Percentiles rank a stretch among this genome's conserved stretches.
These are phyloP conservation scores for Misopates orontium DNA, from an alignment of 257 asterid genomes.

Conservation along the genomic window DNA sequence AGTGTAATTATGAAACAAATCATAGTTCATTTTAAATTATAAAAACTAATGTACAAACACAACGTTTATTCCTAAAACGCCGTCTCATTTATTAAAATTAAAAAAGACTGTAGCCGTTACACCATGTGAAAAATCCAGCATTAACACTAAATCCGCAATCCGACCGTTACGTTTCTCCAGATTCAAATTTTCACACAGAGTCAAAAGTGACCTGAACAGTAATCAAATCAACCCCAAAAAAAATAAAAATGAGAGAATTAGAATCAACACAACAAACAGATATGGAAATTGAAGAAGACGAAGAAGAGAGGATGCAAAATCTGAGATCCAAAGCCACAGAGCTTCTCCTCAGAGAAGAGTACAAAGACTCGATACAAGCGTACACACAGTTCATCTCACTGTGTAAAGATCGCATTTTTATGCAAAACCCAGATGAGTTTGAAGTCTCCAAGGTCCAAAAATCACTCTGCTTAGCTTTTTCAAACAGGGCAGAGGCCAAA, in stretches of 20 bases:
- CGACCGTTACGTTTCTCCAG: slow-evolving; percentile 44
- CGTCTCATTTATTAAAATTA: too few species aligned
- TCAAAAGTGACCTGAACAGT: neutral
- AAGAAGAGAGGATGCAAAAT: slow-evolving; percentile 48
- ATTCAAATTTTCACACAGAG: slow-evolving; percentile 28
- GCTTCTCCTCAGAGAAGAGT: slow-evolving; percentile 72
- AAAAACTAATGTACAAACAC: too few species aligned
- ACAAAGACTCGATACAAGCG: slow-evolving; percentile 46
- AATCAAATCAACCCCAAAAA: neutral
- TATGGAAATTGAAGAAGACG: slow-evolving; percentile 35
- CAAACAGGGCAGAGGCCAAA: slow-evolving; percentile 76
- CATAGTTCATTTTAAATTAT: too few species aligned
- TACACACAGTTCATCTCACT: slow-evolving; percentile 61
- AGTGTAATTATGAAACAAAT: too few species aligned
- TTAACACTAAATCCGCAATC: slow-evolving; percentile 16
- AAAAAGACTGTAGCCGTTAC: slow-evolving; percentile 29
- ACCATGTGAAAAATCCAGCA: slow-evolving; percentile 6
- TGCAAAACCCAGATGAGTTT: slow-evolving; percentile 31
- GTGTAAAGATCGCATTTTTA: slow-evolving; percentile 42
- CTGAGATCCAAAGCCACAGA: slow-evolving; percentile 85
- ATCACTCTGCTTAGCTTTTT: slow-evolving; percentile 63
- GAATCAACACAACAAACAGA: slow-evolving; percentile 20
- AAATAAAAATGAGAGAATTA: slow-evolving; percentile 31
- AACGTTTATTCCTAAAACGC: too few species aligned
- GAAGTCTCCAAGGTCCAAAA: slow-evolving; percentile 40